A percentile compares a stretch with the other conserved stretches of the same genome.
phyloP scores from a whole-genome alignment of 1,284 basidiomycete species.

The Ustilago shanxiensis region DNA sequence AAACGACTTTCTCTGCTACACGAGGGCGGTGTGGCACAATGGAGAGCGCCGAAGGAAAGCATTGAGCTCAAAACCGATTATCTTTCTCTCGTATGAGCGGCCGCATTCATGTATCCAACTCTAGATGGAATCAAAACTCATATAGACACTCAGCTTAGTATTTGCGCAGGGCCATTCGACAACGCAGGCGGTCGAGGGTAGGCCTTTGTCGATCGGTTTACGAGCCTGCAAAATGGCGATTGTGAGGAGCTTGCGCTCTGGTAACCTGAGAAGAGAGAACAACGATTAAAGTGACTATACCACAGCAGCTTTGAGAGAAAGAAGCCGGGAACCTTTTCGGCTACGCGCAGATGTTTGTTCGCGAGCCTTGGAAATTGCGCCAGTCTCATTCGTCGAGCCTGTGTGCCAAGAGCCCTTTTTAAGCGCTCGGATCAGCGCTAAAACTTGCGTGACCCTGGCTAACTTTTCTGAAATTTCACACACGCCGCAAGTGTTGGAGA shows the following conservation, averaged over 20 bases:
- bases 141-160: neutral
- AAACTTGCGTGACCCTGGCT: constrained; percentile 5
- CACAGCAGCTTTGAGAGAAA: neutral
- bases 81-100: neutral
- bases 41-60: neutral
- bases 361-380: constrained; percentile 11
- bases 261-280: too few species aligned
- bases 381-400: constrained; percentile 10
- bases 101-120: neutral
- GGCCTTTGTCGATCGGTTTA: too few species aligned
- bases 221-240: too few species aligned
- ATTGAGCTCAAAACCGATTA: neutral
- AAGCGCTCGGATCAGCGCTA: constrained; percentile 9
- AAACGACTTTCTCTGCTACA: neutral
- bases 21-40: neutral
- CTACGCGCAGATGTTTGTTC: neutral
- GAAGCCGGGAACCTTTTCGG: neutral
- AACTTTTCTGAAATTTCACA: neutral
- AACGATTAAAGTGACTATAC: too few species aligned
- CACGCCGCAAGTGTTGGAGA: neutral
- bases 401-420: constrained; percentile 7
- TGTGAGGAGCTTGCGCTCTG: too few species aligned
- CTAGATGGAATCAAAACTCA: neutral
- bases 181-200: too few species aligned
- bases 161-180: too few species aligned